A percentile compares a stretch with the other conserved stretches of the same genome.
phyloP scores from a whole-genome alignment of 2,329 filamentous ascomycete species.

The Scedosporium aurantiacum region DNA sequence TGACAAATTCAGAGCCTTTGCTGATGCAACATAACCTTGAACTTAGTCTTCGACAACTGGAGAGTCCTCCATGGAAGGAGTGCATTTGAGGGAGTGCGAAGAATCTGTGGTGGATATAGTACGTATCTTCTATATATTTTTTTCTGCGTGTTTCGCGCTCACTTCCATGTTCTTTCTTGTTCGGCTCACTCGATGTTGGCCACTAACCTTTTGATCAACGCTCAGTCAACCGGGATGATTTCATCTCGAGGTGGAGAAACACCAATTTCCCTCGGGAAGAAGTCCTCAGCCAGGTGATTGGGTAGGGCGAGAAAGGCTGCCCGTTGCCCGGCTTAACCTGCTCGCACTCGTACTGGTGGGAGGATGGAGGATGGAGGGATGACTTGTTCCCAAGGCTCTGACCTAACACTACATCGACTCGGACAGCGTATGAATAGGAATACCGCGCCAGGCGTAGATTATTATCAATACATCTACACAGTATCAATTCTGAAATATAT shows the following conservation, averaged over 20 bases:
- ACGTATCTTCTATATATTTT: constrained; percentile 26
- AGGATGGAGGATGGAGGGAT: no score
- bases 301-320: constrained; percentile 3
- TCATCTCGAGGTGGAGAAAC: constrained; percentile 62
- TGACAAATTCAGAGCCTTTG: no score
- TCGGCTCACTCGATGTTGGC: neutral
- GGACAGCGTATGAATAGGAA: no score
- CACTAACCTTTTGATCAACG: neutral
- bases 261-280: constrained; percentile 49
- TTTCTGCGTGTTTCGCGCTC: neutral
- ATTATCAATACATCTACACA: no score
- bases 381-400: no score
- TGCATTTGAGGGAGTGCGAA: constrained; percentile 70
- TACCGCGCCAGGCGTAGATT: no score
- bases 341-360: no score
- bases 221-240: constrained; percentile 70
- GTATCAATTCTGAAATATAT: no score
- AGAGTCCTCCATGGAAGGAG: constrained; percentile 79
- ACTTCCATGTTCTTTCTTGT: neutral
- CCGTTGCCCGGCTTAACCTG: neutral
- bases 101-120: constrained; percentile 89
- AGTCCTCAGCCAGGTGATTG: constrained; percentile 17
- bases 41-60: constrained; percentile 88
- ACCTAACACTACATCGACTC: no score
- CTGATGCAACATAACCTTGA: neutral